Percentiles rank a stretch among this genome's conserved stretches.
Evolutionary conservation across 805 yeast genomes (phyloP).

Genomic region (Suhomyces vadensis): DNA sequence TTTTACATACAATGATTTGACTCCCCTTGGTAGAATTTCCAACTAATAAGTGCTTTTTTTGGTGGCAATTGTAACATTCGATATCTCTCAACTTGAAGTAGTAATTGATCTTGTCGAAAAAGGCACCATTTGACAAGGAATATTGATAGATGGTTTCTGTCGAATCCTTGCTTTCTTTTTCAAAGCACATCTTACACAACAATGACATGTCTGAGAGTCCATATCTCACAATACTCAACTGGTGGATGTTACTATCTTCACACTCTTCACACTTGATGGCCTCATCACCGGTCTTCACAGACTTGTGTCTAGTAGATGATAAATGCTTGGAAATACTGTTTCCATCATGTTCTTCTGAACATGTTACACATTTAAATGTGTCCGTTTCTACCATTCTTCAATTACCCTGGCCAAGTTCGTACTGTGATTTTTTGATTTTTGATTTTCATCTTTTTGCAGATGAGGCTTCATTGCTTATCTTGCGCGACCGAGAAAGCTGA

Average conservation of each 20-base stretch:
- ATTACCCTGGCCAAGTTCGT: too few species aligned
- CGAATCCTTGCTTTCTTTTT: conserved; percentile 26
- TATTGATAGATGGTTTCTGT: conserved; percentile 53
- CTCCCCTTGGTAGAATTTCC: conserved; percentile 16
- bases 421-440: too few species aligned
- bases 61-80: conserved; percentile 46
- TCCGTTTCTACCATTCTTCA: not conserved
- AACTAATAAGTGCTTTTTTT: conserved; percentile 43
- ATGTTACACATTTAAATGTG: conserved; percentile 47
- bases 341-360: conserved; percentile 35
- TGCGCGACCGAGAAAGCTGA: too few species aligned
- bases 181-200: conserved; percentile 48
- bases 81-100: conserved; percentile 54
- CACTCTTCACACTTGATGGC: conserved; percentile 57
- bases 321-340: conserved; percentile 53
- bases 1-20: conserved; percentile 41
- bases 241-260: conserved; percentile 53
- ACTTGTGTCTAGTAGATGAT: conserved; percentile 54
- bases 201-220: conserved; percentile 57
- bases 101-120: conserved; percentile 48
- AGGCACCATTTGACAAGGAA: conserved; percentile 54
- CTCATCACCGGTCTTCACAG: conserved; percentile 42
- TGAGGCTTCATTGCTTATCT: too few species aligned
- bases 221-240: conserved; percentile 49
- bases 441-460: too few species aligned